These are phyloP conservation scores for Syzygium grande DNA, from an alignment of 345 rosid genomes.

Conservation along the genomic window DNA sequence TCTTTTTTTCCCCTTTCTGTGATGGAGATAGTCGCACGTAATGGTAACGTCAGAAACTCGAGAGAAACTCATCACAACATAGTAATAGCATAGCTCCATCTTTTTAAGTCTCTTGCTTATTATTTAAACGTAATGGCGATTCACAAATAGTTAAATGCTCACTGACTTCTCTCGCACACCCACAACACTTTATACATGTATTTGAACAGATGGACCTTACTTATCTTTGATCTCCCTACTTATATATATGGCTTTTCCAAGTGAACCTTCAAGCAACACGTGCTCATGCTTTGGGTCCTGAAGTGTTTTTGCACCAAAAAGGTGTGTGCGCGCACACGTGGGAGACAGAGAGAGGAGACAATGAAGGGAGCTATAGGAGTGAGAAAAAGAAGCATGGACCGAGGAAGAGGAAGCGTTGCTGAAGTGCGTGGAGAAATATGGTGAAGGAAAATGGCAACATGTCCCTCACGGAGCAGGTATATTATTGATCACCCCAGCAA, in stretches of 20 bases:
- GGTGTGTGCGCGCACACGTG: not conserved
- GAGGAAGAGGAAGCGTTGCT: slow-evolving; percentile 28
- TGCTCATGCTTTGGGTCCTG: not conserved
- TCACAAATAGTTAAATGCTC: too few relatives aligned
- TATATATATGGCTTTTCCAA: not conserved
- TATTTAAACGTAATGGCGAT: too few relatives aligned
- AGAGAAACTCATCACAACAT: too few relatives aligned
- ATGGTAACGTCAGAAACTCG: too few relatives aligned
- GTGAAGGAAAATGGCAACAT: slow-evolving; percentile 31
- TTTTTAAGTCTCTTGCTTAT: too few relatives aligned
- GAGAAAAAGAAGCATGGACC: slow-evolving; percentile 32
- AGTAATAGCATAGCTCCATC: too few relatives aligned
- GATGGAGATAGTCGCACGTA: too few relatives aligned
- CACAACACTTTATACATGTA: too few relatives aligned
- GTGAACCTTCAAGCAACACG: not conserved
- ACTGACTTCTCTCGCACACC: too few relatives aligned
- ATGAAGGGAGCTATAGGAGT: not conserved
- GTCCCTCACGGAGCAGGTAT: slow-evolving; percentile 11
- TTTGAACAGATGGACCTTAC: not conserved
- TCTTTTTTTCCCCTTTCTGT: too few relatives aligned
- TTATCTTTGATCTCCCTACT: not conserved
- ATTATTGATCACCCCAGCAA: not conserved
- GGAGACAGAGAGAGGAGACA: not conserved
- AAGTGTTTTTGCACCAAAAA: not conserved
- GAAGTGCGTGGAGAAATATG: slow-evolving; percentile 17